Percentiles rank a stretch among this genome's conserved stretches.
Conservation (phyloP, 768 basidiomycete genomes). For the Gelatoporia subvermispora region DNA sequence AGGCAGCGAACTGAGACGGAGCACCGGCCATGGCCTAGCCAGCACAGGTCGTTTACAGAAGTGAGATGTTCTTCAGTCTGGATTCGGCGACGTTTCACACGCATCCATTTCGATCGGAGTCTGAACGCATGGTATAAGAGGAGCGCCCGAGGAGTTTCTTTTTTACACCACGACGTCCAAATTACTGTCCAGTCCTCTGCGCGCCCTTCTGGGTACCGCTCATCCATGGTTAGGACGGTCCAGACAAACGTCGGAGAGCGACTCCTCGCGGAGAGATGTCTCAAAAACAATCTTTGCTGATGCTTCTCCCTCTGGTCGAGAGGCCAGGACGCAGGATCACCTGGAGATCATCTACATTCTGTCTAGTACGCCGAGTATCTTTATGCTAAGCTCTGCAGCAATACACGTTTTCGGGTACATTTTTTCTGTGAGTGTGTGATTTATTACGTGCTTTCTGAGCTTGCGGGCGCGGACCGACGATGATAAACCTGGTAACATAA, state of each 20-base stretch:
- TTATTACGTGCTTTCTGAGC: conserved; percentile 2
- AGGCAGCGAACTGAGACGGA: conserved; percentile 67
- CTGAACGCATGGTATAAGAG: neutral
- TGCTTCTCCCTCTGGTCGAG: conserved; percentile 88
- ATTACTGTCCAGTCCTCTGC: conserved; percentile 71
- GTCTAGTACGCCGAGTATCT: conserved; percentile 10
- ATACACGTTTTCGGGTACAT: conserved; percentile 9
- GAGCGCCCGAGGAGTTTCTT: conserved; percentile 11
- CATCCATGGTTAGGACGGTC: conserved; percentile 63
- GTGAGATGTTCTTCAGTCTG: neutral
- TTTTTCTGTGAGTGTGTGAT: neutral
- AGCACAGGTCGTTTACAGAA: conserved; percentile 1
- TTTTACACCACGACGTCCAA: conserved; percentile 60
- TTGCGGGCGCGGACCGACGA: conserved; percentile 45
- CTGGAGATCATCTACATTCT: conserved; percentile 71
- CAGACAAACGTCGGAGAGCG: conserved; percentile 87
- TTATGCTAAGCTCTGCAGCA: neutral
- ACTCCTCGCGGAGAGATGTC: conserved; percentile 35
- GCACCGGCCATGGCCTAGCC: conserved; percentile 25
- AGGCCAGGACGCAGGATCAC: conserved; percentile 89
- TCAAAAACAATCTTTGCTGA: conserved; percentile 95
- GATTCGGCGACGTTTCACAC: neutral
- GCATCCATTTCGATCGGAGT: neutral
- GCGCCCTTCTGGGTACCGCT: conserved; percentile 32
- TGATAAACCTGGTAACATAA: conserved; percentile 88